Base-by-base conservation (phyloP, 441 rosid genomes). In the Pelargonium australe region DNA sequence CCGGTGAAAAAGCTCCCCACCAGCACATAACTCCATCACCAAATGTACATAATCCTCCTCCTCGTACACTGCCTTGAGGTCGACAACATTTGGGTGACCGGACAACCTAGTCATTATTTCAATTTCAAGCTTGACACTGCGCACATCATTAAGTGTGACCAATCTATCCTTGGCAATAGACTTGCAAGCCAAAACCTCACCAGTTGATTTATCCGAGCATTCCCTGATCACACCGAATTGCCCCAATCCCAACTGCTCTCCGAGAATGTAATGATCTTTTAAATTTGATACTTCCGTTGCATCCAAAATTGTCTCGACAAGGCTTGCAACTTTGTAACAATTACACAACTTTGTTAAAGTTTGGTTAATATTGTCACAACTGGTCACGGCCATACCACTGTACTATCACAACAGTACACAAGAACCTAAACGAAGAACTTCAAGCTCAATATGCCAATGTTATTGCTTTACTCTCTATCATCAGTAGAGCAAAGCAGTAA, bases 11-110 rank as follows among this genome's bases (percentile, higher is more conserved):
- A 88, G 90, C 80, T 88, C 92, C 17, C 96, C 95, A 1, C 96
- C 95, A 5, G 90, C 87, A 5, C 96, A 89, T 31, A 92, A 76
- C 64, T 89, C 98, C 95, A 88, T 88, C 79, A 90, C 76, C 63
- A 90, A 79, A 75, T 92, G 96, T 64, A 92, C 96, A 3, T 20
- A 84, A 65, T 84, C 88, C 69, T 84, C 88, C 70, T 88, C 98
- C 84, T 92, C 98, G 34, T 87, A 92, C 17, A 90, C 96, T 8
- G 91, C 96, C 70, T 84, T 80, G 70, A 92, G 92, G 68, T 83
- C 80, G 67, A 92, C 96, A 20, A 92, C 89, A 57, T 88, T 85
- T 0, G 95, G 95, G 71, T 89, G 98, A 3, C 93, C 93, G 5
- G 85, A 84, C 61, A 92, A 75, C 63, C 77, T 86, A 8, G 84